Percentiles rank a stretch among this genome's conserved stretches.
Conservation (phyloP, 495 filamentous ascomycete genomes). For the Penicillium egyptiacum region DNA sequence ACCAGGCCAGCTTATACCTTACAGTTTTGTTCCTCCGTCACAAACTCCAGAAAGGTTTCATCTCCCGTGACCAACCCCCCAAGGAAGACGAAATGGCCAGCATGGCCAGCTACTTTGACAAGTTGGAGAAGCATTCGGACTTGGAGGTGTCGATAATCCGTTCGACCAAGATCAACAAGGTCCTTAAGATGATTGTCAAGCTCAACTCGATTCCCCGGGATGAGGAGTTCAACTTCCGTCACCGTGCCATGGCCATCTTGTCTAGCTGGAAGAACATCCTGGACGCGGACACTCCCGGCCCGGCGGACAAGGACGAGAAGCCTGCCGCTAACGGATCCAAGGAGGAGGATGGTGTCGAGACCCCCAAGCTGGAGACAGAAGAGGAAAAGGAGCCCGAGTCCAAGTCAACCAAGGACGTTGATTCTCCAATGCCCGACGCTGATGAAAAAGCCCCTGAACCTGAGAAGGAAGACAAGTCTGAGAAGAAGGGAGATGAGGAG, state of each 20-base stretch:
- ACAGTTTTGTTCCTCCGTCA: conserved; percentile 80
- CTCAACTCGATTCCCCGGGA: conserved; percentile 77
- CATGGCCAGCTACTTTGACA: conserved; percentile 77
- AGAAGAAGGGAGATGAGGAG: conserved; percentile 20
- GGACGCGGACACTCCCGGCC: conserved; percentile 50
- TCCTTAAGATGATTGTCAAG: conserved; percentile 87
- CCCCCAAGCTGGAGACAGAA: conserved; percentile 43
- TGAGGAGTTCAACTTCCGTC: conserved; percentile 80
- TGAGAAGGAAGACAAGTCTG: conserved; percentile 14
- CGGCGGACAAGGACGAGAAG: conserved; percentile 45
- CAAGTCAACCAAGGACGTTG: conserved; percentile 40
- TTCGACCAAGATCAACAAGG: conserved; percentile 90
- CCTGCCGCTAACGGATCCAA: conserved; percentile 54
- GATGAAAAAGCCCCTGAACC: conserved; percentile 21
- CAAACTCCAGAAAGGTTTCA: conserved; percentile 86
- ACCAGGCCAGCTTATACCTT: conserved; percentile 8
- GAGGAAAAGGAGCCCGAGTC: conserved; percentile 47
- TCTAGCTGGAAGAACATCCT: conserved; percentile 81
- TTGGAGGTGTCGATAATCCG: conserved; percentile 84
- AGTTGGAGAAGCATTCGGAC: conserved; percentile 75
- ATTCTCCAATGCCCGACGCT: conserved; percentile 42
- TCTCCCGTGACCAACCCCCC: conserved; percentile 75
- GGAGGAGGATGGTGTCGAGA: conserved; percentile 44
- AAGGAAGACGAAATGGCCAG: conserved; percentile 84
- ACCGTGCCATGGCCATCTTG: conserved; percentile 69